Base-by-base conservation (phyloP, 352 stramenopile genomes). In the Phytopythium chamaehyphon region DNA sequence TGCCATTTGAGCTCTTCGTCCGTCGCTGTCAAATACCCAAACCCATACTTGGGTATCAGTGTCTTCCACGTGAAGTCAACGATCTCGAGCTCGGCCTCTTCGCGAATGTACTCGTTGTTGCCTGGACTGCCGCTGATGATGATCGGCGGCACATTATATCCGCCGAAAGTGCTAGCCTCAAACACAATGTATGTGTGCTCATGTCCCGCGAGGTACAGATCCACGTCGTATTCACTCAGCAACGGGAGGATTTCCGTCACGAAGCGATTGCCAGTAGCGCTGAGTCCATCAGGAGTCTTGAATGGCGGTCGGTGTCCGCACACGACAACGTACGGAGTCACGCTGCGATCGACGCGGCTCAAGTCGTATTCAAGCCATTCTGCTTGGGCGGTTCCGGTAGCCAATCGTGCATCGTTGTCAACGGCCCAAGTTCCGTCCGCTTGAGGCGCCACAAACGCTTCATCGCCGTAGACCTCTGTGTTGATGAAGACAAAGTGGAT, bases 401-500 rank as follows among this genome's bases (percentile, higher is more conserved):
- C 24, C 8, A 42, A 57, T 11, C 76, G 69, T 7, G 73, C 75
- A 22, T 42, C 47, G 40, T 89, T 72, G 39, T 83, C 65, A 1
- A 65, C 47, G 23, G 66, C 72, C 78, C 77, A 91, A 23, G 40
- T 39, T 4, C 77, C 71, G 47, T 88, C 74, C 8, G 40, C 47
- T 28, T 82, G 69, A 18, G 70, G 60, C 2, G 64, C 51, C 22
- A 72, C 61, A 42, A 69, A 91, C 2, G 76, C 62, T 33, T 89
- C 77, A 42, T 88, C 68, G 4, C 81, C 77, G 52, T 91, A 91
- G 5, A 90, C 55, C 54, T 92, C 81, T 1, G 81, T 88, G 62
- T 90, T 86, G 60, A 92, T 73, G 45, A 92, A 75, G 10, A 76
- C 77, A 48, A 92, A 92, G 44, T 92, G 81, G 12, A 90, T 58